Percentiles rank a stretch among this genome's conserved stretches.
phyloP scores from a whole-genome alignment of 306 rosid species.

The Vigna mungo region DNA sequence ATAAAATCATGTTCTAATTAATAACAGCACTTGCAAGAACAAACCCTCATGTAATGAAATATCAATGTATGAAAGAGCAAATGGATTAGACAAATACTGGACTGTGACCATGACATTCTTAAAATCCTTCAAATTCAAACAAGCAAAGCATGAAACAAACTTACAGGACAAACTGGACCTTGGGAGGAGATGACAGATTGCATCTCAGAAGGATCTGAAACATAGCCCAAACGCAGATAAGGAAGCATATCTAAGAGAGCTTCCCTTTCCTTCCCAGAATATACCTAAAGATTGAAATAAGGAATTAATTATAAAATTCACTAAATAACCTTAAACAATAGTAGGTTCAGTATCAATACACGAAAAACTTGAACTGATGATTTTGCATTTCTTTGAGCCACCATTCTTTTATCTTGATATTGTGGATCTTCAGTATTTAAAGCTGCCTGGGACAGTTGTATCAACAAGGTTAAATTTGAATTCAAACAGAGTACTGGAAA shows the following conservation, averaged over 20 bases:
- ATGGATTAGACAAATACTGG: slow-evolving; percentile 15
- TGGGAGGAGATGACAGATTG: slow-evolving; percentile 93
- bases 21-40: slow-evolving; percentile 14
- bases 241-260: slow-evolving; percentile 87
- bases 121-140: slow-evolving; percentile 31
- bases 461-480: slow-evolving; percentile 39
- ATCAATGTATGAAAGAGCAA: slow-evolving; percentile 32
- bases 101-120: slow-evolving; percentile 33
- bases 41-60: slow-evolving; percentile 41
- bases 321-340: slow-evolving; percentile 17
- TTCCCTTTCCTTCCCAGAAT: slow-evolving; percentile 85
- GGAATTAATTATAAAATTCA: slow-evolving; percentile 35
- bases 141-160: slow-evolving; percentile 43
- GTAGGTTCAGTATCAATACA: slow-evolving; percentile 55
- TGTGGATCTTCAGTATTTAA: slow-evolving; percentile 95
- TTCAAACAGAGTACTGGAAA: slow-evolving; percentile 38
- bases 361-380: slow-evolving; percentile 78
- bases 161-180: slow-evolving; percentile 97
- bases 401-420: slow-evolving; percentile 95
- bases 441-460: slow-evolving; percentile 72
- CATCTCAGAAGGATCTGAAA: slow-evolving; percentile 96
- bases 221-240: slow-evolving; percentile 89
- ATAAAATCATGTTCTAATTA: slow-evolving; percentile 6
- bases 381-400: slow-evolving; percentile 92
- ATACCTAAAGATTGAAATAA: slow-evolving; percentile 55